phyloP scores from a whole-genome alignment of 2,329 filamentous ascomycete genomes.

The Claviceps sp. region DNA sequence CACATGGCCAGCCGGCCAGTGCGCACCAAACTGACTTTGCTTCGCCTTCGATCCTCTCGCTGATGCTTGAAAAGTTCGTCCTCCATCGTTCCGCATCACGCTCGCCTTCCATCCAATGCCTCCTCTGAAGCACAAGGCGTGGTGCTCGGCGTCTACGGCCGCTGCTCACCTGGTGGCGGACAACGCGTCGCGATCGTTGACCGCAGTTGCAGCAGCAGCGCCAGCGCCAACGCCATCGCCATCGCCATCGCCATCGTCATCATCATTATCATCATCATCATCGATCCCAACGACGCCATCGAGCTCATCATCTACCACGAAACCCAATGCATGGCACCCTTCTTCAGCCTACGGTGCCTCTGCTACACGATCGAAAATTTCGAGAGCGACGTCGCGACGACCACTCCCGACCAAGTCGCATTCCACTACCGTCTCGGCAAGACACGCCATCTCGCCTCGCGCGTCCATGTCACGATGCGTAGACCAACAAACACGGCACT shows the following conservation, averaged over 20 bases:
- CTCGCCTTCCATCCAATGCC: slow-evolving; percentile 11
- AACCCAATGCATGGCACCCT: not conserved
- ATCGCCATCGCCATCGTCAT: slow-evolving; percentile 1
- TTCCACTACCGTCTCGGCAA: not conserved
- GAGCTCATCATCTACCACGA: not conserved
- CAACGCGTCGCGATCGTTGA: not conserved
- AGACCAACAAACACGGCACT: slow-evolving; percentile 5
- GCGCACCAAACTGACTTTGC: no score
- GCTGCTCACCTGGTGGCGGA: slow-evolving; percentile 9
- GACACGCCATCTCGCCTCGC: not conserved
- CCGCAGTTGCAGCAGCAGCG: not conserved
- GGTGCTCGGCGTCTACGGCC: slow-evolving; percentile 10
- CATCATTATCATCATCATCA: not conserved
- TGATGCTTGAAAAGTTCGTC: slow-evolving; percentile 4
- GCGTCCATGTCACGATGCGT: not conserved
- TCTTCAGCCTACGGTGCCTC: not conserved
- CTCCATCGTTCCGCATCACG: slow-evolving; percentile 5
- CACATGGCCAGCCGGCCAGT: no score
- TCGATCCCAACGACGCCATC: not conserved
- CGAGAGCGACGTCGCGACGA: not conserved
- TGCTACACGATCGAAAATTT: not conserved
- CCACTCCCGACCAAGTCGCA: not conserved
- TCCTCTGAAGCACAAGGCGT: slow-evolving; percentile 9
- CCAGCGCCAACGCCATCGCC: not conserved
- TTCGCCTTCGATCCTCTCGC: not conserved